Conservation (phyloP, 805 yeast genomes). For the Hanseniaspora vineae region DNA sequence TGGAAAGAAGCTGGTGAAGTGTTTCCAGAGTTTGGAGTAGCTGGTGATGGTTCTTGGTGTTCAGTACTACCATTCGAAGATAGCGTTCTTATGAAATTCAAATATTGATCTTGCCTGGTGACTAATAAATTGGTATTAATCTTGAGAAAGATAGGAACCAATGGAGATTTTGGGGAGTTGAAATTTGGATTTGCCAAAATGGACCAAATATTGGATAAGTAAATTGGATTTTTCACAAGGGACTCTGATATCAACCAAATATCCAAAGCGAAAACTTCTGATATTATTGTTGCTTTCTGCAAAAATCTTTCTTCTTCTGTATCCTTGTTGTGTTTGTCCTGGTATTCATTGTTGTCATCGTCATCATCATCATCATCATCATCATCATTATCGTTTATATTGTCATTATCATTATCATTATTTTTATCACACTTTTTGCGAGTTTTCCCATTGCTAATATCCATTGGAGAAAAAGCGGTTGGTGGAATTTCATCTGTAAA, state of each 20-base stretch:
- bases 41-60: neutral
- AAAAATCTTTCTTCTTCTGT: constrained; percentile 6
- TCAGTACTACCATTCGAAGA: neutral
- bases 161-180: constrained; percentile 55
- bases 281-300: constrained; percentile 23
- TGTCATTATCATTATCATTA: neutral
- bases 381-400: neutral
- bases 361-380: constrained; percentile 4
- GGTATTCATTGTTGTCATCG: neutral
- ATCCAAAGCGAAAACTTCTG: constrained; percentile 80
- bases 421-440: constrained; percentile 1
- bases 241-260: constrained; percentile 88
- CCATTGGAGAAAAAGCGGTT: too few species aligned
- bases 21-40: neutral
- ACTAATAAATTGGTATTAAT: constrained; percentile 79
- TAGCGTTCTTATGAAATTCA: constrained; percentile 22
- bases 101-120: constrained; percentile 40
- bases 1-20: too few species aligned
- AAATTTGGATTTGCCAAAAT: constrained; percentile 44
- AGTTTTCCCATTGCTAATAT: neutral
- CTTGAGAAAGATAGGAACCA: constrained; percentile 75
- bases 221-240: constrained; percentile 55
- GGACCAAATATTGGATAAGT: constrained; percentile 65
- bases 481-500: constrained; percentile 6
- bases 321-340: constrained; percentile 4